These are phyloP conservation scores for Epichloe uncinata DNA, from an alignment of 2,329 filamentous ascomycete genomes.

Conservation along the genomic window DNA sequence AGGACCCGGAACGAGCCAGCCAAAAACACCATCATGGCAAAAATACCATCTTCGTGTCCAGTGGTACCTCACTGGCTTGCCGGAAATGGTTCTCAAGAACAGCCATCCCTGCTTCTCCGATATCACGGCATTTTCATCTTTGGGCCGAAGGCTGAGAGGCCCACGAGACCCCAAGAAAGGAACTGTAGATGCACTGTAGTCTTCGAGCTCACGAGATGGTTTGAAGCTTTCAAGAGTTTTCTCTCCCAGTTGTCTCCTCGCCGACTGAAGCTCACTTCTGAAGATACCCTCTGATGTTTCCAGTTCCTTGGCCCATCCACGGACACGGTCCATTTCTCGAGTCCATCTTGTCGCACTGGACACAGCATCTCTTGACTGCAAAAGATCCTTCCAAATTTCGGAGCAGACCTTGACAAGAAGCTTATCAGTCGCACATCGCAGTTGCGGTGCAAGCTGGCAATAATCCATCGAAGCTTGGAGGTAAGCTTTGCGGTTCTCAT, in stretches of 20 bases:
- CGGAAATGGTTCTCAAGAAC: constrained; percentile 65
- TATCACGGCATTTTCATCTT: constrained; percentile 34
- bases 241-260: constrained; percentile 72
- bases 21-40: constrained; percentile 89
- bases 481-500: constrained; percentile 83
- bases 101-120: constrained; percentile 92
- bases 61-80: constrained; percentile 77
- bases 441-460: constrained; percentile 73
- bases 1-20: constrained; percentile 74
- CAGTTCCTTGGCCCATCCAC: constrained; percentile 91
- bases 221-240: constrained; percentile 55
- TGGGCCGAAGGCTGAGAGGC: constrained; percentile 48
- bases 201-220: constrained; percentile 83
- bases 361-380: constrained; percentile 52
- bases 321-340: constrained; percentile 78
- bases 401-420: constrained; percentile 72
- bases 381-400: constrained; percentile 83
- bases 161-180: constrained; percentile 66
- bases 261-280: constrained; percentile 64
- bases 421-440: constrained; percentile 74
- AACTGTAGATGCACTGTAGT: constrained; percentile 82
- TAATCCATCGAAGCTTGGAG: constrained; percentile 89
- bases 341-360: constrained; percentile 53
- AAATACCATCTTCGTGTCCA: constrained; percentile 96
- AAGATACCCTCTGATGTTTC: constrained; percentile 77